Base-by-base conservation (phyloP, 83 land plant species). In the Diphasiastrum complanatum region DNA sequence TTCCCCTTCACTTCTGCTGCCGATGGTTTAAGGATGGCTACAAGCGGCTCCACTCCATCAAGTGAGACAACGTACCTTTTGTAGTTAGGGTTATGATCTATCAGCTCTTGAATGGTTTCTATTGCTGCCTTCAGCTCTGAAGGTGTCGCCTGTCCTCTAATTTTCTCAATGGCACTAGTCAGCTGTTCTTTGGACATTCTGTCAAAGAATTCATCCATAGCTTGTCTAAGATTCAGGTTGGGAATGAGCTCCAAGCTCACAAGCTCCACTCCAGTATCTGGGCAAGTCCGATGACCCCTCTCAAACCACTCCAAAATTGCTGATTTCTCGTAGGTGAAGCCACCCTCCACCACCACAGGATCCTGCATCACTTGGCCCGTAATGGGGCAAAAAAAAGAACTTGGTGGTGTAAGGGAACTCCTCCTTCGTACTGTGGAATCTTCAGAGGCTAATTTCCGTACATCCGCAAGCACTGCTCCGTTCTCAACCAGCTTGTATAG, bases 151-250 rank as follows among this genome's bases (percentile, higher is more conserved):
- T 69, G 38, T 11, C 38, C 19, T 22, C 45, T 64, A 27, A 69
- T 65, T 8, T 66, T 43, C 29, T 65, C 41, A 49, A 69, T 66
- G 5, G 70, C 56, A 27, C 41, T 37, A 34, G 46, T 27, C 31
- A 69, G 33, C 41, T 68, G 47, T 37, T 65, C 71, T n/a, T 50
- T 32, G 47, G 30, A 40, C 52, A 48, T 50, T 12, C 50, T 36
- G 29, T 64, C 71, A 63, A 69, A 63, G 48, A 63, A 69, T 36
- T 69, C 70, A 25, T 64, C 70, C 57, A 69, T 69, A 34, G 71
- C 71, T 27, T 64, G 69, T 45, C 65, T 49, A 23, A 69, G 57
- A 30, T 37, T 50, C 28, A 48, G 20, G 33, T 69, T 69, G 19
- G 70, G 72, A 50, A 64, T 32, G 38, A 69, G 70, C 22, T 51